Evolutionary conservation across 2,329 filamentous ascomycete genomes (phyloP), one percentile per base, ranked within the genome.

Genomic region (Orbilia quercus): DNA sequence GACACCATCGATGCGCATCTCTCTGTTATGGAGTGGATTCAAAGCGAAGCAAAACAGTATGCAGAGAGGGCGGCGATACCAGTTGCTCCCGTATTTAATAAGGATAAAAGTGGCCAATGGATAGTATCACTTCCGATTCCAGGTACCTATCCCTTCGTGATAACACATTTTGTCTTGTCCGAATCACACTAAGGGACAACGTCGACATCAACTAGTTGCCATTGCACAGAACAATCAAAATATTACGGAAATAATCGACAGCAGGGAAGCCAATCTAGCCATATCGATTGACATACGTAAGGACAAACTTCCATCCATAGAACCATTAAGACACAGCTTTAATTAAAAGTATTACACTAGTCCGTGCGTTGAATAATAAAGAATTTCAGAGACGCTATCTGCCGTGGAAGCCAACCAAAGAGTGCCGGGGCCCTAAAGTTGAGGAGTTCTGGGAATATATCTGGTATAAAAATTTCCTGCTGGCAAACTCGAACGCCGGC

Each of bases 21-120:
- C 0, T 64, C 59, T n/a, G 48, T 64, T 6, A 44, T 16, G 34
- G 59, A 64, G 7, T 64, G 59, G 59, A 47, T 64, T n/a, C 22
- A 64, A 18, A 40, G 16, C n/a, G 47, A 64, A 23, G 47, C 59
- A 9, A 63, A 51, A 18, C 44, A 51, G 12, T 28, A 2, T 7
- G 36, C 18, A 1, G 38, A 34, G 31, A 11, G 3, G 14, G 22
- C 2, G n/a, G 34, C 2, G 1, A 34, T 4, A 38, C 34, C 23
- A 6, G 25, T 22, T 7, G 7, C 22, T 11, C 44, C 57, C 12
- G 11, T 12, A 9, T 63, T 51, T 9, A 51, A 14, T 1, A 51
- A 42, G 28, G 16, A 53, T 12, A 45, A 53, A 11, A 14, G 36
- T 18, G 58, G 58, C 7, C 9, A 38, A 5, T 63, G 58, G 58